phyloP scores from a whole-genome alignment of 2,329 filamentous ascomycete species.

The Bipolaris oryzae region DNA sequence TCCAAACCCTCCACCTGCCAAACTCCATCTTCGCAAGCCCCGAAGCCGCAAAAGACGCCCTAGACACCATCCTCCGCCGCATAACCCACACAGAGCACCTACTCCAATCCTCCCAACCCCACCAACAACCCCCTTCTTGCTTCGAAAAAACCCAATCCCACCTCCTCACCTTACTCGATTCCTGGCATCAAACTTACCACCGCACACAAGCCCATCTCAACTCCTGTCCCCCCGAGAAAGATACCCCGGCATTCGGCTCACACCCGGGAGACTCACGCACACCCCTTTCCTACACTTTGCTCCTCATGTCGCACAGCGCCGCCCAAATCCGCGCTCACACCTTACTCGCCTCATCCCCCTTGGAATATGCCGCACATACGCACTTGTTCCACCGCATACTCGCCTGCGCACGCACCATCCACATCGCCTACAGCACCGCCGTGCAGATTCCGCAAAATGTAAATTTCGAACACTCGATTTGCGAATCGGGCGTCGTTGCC shows the following conservation, averaged over 20 bases:
- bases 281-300: slow-evolving; percentile 22
- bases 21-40: slow-evolving; percentile 1
- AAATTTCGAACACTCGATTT: slow-evolving; percentile 4
- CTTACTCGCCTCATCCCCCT: neutral
- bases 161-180: neutral
- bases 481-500: slow-evolving; percentile 26
- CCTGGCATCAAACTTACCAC: slow-evolving; percentile 6
- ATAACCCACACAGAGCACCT: slow-evolving; percentile 2
- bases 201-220: neutral
- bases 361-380: slow-evolving; percentile 30
- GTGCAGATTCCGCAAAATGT: slow-evolving; percentile 3
- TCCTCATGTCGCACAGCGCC: slow-evolving; percentile 14
- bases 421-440: neutral
- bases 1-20: neutral
- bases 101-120: neutral
- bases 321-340: too few species aligned
- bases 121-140: neutral
- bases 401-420: neutral
- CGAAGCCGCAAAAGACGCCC: slow-evolving; percentile 14
- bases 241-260: too few species aligned
- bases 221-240: too few species aligned
- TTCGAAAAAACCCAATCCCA: neutral
- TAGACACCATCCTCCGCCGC: slow-evolving; percentile 14
- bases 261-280: too few species aligned
- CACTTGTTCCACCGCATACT: slow-evolving; percentile 23